Evolutionary conservation across 371 early-diverging fungal genomes (phyloP).

Genomic region (Mortierella sp.): DNA sequence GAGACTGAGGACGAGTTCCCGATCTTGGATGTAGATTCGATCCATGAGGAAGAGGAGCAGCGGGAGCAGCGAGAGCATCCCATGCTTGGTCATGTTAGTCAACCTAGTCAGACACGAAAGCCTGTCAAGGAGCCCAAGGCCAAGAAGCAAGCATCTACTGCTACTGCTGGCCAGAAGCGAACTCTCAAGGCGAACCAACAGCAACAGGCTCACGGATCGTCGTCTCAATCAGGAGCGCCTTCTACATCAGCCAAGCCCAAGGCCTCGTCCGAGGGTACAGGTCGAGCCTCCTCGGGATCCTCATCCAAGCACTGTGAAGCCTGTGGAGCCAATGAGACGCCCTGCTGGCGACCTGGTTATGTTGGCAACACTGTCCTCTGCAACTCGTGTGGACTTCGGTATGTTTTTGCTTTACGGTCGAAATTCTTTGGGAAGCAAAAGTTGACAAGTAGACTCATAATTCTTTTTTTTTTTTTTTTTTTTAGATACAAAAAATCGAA

Average conservation of each 20-base stretch:
- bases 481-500: slow-evolving; percentile 61
- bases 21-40: too few species aligned
- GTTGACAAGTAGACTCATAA: not conserved
- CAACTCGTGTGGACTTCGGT: slow-evolving; percentile 64
- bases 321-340: slow-evolving; percentile 60
- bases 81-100: too few species aligned
- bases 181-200: too few species aligned
- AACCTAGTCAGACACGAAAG: too few species aligned
- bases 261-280: slow-evolving; percentile 3
- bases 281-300: not conserved
- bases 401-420: not conserved
- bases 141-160: not conserved
- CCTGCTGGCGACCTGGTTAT: slow-evolving; percentile 73
- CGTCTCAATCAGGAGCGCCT: too few species aligned
- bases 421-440: not conserved
- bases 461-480: too few species aligned
- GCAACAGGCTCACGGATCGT: too few species aligned
- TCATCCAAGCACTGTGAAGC: slow-evolving; percentile 57
- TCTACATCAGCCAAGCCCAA: not conserved
- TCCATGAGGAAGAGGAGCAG: too few species aligned
- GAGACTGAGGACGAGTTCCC: not conserved
- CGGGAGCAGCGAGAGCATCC: too few species aligned
- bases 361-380: slow-evolving; percentile 59
- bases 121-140: slow-evolving; percentile 1
- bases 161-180: too few species aligned